phyloP scores from a whole-genome alignment of 768 basidiomycete genomes.

The Trametes elegans region DNA sequence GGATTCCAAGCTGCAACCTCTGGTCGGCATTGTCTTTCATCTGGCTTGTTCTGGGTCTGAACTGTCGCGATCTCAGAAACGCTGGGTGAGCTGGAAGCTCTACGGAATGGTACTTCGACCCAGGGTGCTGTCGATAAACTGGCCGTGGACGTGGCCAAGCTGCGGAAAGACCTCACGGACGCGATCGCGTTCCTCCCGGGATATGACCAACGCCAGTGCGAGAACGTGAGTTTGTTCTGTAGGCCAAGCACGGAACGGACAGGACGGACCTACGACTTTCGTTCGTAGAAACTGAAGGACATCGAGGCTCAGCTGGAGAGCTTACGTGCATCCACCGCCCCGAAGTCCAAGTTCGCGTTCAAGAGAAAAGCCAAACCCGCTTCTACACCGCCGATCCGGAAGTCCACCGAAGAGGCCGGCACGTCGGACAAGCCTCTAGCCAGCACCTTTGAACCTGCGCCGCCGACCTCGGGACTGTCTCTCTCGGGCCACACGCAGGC shows the following conservation, averaged over 20 bases:
- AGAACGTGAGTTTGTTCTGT: slow-evolving; percentile 45
- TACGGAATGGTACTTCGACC: slow-evolving; percentile 29
- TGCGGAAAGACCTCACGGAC: slow-evolving; percentile 62
- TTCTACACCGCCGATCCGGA: neutral
- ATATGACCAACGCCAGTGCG: slow-evolving; percentile 74
- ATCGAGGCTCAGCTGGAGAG: slow-evolving; percentile 57
- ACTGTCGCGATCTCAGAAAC: slow-evolving; percentile 40
- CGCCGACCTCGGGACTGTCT: slow-evolving; percentile 31
- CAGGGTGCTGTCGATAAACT: slow-evolving; percentile 41
- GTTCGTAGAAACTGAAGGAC: slow-evolving; percentile 58
- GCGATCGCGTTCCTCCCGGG: slow-evolving; percentile 63
- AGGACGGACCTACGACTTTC: too few species aligned
- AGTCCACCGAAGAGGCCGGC: too few species aligned
- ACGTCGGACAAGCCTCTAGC: too few species aligned
- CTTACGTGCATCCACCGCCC: slow-evolving; percentile 42
- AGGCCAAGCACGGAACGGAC: neutral
- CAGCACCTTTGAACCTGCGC: too few species aligned
- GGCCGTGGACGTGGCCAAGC: slow-evolving; percentile 49
- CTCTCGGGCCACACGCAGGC: slow-evolving; percentile 45
- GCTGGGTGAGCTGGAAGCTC: slow-evolving; percentile 42
- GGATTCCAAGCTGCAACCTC: slow-evolving; percentile 49
- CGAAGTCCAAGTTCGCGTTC: slow-evolving; percentile 69
- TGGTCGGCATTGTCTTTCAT: slow-evolving; percentile 41
- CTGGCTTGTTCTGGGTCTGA: slow-evolving; percentile 13
- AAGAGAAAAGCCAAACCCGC: slow-evolving; percentile 43